A percentile compares a stretch with the other conserved stretches of the same genome.
Evolutionary conservation across 1,284 basidiomycete species (phyloP).

Genomic region (Agroathelia rolfsii): DNA sequence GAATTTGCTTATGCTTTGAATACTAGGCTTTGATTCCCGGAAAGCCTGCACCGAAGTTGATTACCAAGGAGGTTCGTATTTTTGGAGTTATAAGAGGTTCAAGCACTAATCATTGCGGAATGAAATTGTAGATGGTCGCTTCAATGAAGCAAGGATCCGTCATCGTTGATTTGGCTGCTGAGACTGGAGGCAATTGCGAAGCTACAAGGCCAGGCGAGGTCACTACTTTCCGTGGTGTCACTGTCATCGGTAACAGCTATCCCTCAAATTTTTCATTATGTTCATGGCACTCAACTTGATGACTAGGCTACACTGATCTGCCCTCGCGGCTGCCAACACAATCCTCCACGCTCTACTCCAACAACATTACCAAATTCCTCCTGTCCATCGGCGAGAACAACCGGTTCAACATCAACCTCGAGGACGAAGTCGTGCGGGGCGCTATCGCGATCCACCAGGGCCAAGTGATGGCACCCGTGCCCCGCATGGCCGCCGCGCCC

Average conservation of each 20-base stretch:
- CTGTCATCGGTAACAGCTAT: slow-evolving; percentile 76
- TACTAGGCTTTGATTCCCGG: slow-evolving; percentile 70
- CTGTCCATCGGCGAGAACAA: slow-evolving; percentile 63
- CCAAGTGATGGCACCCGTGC: slow-evolving; percentile 51
- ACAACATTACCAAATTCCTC: slow-evolving; percentile 83
- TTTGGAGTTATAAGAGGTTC: slow-evolving; percentile 1
- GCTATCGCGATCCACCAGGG: slow-evolving; percentile 69
- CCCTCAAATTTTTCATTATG: not conserved
- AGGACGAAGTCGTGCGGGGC: slow-evolving; percentile 77
- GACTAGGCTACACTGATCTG: slow-evolving; percentile 66
- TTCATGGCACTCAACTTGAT: slow-evolving; percentile 4
- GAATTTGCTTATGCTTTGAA: slow-evolving; percentile 4
- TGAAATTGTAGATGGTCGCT: slow-evolving; percentile 49
- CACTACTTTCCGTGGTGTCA: slow-evolving; percentile 59
- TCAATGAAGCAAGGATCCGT: slow-evolving; percentile 85
- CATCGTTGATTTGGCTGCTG: slow-evolving; percentile 77
- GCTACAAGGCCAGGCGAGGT: slow-evolving; percentile 70
- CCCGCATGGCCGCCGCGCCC: slow-evolving; percentile 54
- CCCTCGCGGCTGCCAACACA: slow-evolving; percentile 79
- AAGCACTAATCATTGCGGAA: not conserved
- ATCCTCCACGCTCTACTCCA: slow-evolving; percentile 79
- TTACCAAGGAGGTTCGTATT: slow-evolving; percentile 48
- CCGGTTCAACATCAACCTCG: slow-evolving; percentile 57
- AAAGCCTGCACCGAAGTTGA: slow-evolving; percentile 73
- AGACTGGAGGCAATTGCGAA: slow-evolving; percentile 78